Percentiles rank a stretch among this genome's conserved stretches.
Evolutionary conservation across 2,329 filamentous ascomycete species (phyloP).

Genomic region (Xylaria sp.): DNA sequence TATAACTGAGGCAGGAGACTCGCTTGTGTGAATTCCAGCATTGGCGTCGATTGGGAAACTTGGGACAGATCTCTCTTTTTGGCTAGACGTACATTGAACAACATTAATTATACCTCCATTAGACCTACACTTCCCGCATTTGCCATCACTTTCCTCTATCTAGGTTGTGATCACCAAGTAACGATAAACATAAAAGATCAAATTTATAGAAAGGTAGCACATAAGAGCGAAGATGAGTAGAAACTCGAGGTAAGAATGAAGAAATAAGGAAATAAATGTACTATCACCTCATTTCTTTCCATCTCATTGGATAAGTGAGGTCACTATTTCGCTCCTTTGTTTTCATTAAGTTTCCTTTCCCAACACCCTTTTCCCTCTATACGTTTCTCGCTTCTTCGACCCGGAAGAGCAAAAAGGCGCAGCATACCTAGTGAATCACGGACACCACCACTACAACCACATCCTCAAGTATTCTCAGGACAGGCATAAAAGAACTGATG

Average conservation of each 20-base stretch:
- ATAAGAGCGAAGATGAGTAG: not conserved
- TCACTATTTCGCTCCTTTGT: not conserved
- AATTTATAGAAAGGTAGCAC: not conserved
- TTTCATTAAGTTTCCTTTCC: not conserved
- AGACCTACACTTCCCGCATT: not conserved
- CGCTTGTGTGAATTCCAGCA: slow-evolving; percentile 27
- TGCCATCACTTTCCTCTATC: not conserved
- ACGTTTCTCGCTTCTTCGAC: not conserved
- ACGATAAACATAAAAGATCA: not conserved
- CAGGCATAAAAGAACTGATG: not conserved
- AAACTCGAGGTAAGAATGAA: not conserved
- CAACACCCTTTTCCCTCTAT: not conserved
- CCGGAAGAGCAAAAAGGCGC: not conserved
- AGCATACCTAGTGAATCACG: not conserved
- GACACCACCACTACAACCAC: not conserved
- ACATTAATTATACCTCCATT: slow-evolving; percentile 19
- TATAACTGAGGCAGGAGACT: slow-evolving; percentile 17
- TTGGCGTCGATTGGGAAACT: slow-evolving; percentile 31
- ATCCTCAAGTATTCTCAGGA: not conserved
- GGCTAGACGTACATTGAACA: slow-evolving; percentile 35
- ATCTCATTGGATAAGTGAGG: not conserved
- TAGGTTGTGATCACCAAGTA: not conserved
- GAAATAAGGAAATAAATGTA: not conserved
- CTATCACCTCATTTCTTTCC: not conserved
- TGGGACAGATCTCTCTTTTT: slow-evolving; percentile 32